Evolutionary conservation across 306 rosid species (phyloP).

Genomic region (Luffa acutangula): DNA sequence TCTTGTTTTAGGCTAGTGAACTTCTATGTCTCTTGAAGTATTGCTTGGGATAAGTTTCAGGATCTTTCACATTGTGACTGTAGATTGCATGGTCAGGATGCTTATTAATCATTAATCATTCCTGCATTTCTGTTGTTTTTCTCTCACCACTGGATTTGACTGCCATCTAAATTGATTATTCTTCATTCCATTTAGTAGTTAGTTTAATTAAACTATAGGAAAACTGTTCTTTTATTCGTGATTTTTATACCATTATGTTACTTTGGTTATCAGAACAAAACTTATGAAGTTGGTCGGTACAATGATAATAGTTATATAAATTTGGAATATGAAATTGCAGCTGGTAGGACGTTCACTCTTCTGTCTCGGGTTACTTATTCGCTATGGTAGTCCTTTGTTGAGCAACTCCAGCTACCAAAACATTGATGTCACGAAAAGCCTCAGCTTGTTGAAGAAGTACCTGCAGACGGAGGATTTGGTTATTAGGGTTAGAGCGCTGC

Average conservation of each 20-base stretch:
- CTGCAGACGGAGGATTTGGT: conserved; percentile 58
- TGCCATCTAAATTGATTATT: not conserved
- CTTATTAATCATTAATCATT: not conserved
- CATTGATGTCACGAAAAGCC: conserved; percentile 43
- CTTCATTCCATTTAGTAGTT: not conserved
- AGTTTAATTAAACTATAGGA: not conserved
- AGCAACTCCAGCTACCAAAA: conserved; percentile 34
- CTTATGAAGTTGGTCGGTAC: not conserved
- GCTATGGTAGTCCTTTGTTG: conserved; percentile 68
- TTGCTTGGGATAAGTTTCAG: not conserved
- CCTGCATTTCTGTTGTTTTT: not conserved
- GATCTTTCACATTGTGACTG: not conserved
- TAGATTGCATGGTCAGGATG: not conserved
- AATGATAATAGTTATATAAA: not conserved
- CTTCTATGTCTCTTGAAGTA: not conserved
- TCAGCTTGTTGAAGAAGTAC: conserved; percentile 56
- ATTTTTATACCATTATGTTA: not conserved
- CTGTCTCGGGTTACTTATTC: conserved; percentile 86
- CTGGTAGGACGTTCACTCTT: conserved; percentile 83
- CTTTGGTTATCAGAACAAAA: not conserved
- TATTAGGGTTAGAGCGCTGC: conserved; percentile 75
- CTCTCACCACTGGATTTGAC: not conserved
- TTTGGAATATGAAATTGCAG: conserved; percentile 38
- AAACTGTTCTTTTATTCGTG: not conserved
- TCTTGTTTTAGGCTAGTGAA: not conserved